Evolutionary conservation across 225 moss, liverwort and hornwort species (phyloP).

Genomic region (Marchantia paleacea): DNA sequence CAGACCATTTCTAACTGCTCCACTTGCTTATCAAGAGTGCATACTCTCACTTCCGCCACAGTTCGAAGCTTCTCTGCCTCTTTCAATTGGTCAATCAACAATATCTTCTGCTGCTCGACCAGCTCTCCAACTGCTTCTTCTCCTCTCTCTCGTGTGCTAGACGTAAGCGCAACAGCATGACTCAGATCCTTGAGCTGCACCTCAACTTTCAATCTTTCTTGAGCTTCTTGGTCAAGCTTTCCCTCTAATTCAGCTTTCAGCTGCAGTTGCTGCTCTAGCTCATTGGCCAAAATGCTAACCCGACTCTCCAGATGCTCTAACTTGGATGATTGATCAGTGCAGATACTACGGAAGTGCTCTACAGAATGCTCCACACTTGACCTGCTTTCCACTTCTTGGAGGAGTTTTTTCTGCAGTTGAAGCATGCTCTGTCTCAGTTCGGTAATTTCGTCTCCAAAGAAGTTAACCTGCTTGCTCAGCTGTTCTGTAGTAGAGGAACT

Average conservation of each 20-base stretch:
- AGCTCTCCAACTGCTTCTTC: conserved; percentile 47
- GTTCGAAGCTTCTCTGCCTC: conserved; percentile 50
- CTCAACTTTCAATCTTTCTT: conserved; percentile 44
- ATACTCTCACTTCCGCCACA: conserved; percentile 54
- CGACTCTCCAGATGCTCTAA: conserved; percentile 50
- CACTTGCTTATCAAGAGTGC: conserved; percentile 57
- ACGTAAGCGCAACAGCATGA: conserved; percentile 25
- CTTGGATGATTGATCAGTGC: conserved; percentile 41
- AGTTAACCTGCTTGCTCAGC: conserved; percentile 32
- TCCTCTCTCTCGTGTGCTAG: conserved; percentile 28
- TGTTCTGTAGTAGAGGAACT: conserved; percentile 24
- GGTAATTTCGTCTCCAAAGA: conserved; percentile 32
- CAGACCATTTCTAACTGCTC: conserved; percentile 67
- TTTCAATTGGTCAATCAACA: conserved; percentile 47
- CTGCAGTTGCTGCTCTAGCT: conserved; percentile 49
- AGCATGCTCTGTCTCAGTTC: conserved; percentile 37
- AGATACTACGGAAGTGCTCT: conserved; percentile 39
- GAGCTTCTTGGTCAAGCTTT: conserved; percentile 44
- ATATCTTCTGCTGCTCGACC: conserved; percentile 43
- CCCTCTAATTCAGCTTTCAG: conserved; percentile 46
- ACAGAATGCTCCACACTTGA: conserved; percentile 30
- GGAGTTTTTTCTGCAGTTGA: conserved; percentile 26
- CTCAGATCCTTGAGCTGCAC: conserved; percentile 33
- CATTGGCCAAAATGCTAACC: conserved; percentile 37
- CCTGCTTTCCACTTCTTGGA: conserved; percentile 26